Percentiles rank a stretch among this genome's conserved stretches.
These are phyloP conservation scores for Raphanus raphanistrum DNA, from an alignment of 345 rosid genomes.

Conservation along the genomic window DNA sequence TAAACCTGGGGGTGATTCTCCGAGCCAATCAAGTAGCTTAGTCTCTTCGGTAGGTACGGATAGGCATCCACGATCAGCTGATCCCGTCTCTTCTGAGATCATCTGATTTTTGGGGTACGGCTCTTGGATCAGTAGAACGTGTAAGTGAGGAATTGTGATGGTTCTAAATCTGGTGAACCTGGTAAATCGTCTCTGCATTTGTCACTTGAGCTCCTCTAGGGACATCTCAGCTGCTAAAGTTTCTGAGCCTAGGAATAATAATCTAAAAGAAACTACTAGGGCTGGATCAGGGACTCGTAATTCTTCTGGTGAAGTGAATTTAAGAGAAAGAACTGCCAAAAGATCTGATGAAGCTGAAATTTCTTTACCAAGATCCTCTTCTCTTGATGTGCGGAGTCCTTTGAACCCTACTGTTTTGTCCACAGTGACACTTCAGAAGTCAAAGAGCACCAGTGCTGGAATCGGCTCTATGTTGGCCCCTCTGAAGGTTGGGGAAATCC, in stretches of 20 bases:
- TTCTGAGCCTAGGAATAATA: constrained; percentile 30
- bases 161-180: constrained; percentile 36
- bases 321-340: constrained; percentile 33
- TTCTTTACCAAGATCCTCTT: constrained; percentile 30
- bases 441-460: constrained; percentile 36
- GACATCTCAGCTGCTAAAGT: constrained; percentile 22
- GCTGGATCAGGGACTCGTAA: constrained; percentile 16
- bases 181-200: constrained; percentile 44
- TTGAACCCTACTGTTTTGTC: constrained; percentile 20
- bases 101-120: constrained; percentile 63
- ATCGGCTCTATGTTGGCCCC: constrained; percentile 30
- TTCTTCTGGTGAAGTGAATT: constrained; percentile 26
- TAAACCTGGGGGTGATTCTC: constrained; percentile 33
- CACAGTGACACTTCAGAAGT: constrained; percentile 34
- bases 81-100: constrained; percentile 38
- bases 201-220: constrained; percentile 45
- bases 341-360: constrained; percentile 32
- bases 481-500: constrained; percentile 41
- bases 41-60: constrained; percentile 22
- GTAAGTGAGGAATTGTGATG: constrained; percentile 32
- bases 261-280: constrained; percentile 38
- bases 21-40: constrained; percentile 31
- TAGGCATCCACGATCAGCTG: constrained; percentile 30
- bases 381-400: constrained; percentile 25
- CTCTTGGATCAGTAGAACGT: constrained; percentile 43